A percentile compares a stretch with the other conserved stretches of the same genome.
Evolutionary conservation across 2,329 filamentous ascomycete species (phyloP).

Genomic region (Colletotrichum sp.): DNA sequence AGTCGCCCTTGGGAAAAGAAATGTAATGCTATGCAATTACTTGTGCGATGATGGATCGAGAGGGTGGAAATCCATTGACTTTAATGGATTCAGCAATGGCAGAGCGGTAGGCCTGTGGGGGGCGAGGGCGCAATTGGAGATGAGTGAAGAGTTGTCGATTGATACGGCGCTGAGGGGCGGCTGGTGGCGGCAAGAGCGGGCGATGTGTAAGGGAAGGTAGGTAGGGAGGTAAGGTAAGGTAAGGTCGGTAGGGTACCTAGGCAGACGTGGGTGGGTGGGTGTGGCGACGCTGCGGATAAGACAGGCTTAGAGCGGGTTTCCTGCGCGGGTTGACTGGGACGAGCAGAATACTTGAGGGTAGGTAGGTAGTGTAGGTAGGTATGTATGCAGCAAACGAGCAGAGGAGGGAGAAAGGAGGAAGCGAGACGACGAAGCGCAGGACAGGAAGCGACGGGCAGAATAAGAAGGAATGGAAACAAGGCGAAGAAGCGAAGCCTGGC

Average conservation of each 20-base stretch:
- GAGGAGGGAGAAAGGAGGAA: background rate
- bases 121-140: background rate
- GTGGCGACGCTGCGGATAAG: background rate
- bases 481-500: constrained; percentile 6
- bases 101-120: background rate
- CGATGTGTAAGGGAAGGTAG: background rate
- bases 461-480: constrained; percentile 4
- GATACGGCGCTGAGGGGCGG: background rate
- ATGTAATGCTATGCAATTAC: background rate
- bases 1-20: constrained; percentile 1
- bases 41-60: background rate
- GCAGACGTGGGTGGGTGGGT: background rate
- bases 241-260: background rate
- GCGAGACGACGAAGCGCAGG: background rate
- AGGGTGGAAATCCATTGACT: background rate
- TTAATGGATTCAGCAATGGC: background rate
- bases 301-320: background rate
- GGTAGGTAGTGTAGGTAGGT: too few relatives aligned
- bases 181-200: background rate
- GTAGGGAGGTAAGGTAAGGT: background rate
- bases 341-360: background rate
- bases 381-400: background rate
- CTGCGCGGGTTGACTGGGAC: background rate
- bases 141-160: background rate
- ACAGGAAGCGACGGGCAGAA: background rate